These are phyloP conservation scores for Hymenoscyphus occultus DNA, from an alignment of 2,329 filamentous ascomycete genomes.

Conservation along the genomic window DNA sequence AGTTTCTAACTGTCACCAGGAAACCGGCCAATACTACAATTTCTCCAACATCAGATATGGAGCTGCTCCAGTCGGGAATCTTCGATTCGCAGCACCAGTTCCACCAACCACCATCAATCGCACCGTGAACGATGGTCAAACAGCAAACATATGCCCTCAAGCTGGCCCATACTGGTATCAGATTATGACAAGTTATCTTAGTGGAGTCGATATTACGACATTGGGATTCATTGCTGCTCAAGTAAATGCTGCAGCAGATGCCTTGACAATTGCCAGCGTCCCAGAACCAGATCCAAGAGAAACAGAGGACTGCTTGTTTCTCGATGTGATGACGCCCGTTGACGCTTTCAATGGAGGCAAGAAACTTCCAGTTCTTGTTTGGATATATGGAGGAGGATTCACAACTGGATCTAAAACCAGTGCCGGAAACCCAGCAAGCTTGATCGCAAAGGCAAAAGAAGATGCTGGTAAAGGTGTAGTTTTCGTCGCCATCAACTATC, in stretches of 20 bases:
- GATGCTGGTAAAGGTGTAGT: conserved; percentile 39
- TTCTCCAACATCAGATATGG: conserved; percentile 44
- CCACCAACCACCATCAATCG: conserved; percentile 30
- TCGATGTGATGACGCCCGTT: conserved; percentile 44
- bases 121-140: conserved; percentile 34
- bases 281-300: conserved; percentile 19
- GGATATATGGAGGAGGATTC: conserved; percentile 51
- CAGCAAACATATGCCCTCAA: conserved; percentile 39
- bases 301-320: conserved; percentile 45
- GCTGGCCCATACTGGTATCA: conserved; percentile 29
- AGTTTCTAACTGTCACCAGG: conserved; percentile 21
- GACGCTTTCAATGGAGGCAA: conserved; percentile 29
- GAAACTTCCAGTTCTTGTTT: conserved; percentile 44
- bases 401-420: conserved; percentile 41
- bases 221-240: conserved; percentile 13
- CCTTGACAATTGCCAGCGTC: conserved; percentile 15
- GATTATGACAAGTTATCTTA: conserved; percentile 25
- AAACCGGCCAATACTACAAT: conserved; percentile 34
- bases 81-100: conserved; percentile 43
- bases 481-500: conserved; percentile 39
- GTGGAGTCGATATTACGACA: conserved; percentile 14
- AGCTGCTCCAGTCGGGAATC: conserved; percentile 40
- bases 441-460: conserved; percentile 35
- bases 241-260: conserved; percentile 1
- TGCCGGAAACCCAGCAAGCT: conserved; percentile 39